These are phyloP conservation scores for Aspergillus tanneri DNA, from an alignment of 2,329 filamentous ascomycete genomes.

Conservation along the genomic window DNA sequence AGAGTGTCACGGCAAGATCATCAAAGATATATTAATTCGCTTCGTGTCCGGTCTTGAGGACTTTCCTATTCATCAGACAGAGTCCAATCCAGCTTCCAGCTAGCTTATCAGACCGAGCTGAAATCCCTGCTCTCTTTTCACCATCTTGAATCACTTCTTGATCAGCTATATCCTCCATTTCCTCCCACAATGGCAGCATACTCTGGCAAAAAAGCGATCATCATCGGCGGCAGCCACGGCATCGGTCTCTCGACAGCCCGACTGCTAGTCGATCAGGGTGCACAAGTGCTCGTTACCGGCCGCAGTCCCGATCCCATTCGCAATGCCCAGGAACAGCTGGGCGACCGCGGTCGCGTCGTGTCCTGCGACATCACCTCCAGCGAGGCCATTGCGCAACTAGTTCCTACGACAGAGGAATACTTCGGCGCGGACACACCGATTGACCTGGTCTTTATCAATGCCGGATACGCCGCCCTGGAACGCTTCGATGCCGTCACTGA, in stretches of 20 bases:
- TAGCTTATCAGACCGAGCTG: too few relatives aligned
- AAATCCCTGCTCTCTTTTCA: too few relatives aligned
- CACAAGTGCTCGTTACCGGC: constrained; percentile 14
- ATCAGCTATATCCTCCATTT: too few relatives aligned
- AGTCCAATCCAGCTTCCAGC: too few relatives aligned
- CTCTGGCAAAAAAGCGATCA: constrained; percentile 7
- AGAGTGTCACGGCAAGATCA: too few relatives aligned
- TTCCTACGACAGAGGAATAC: not conserved
- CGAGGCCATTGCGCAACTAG: not conserved
- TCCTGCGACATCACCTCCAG: constrained; percentile 10
- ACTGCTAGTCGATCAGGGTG: constrained; percentile 7
- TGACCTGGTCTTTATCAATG: constrained; percentile 14
- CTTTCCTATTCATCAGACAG: too few relatives aligned
- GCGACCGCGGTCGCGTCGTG: constrained; percentile 1
- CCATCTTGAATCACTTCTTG: too few relatives aligned
- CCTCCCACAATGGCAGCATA: constrained; percentile 6
- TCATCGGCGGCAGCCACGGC: constrained; percentile 16
- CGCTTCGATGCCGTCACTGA: constrained; percentile 5
- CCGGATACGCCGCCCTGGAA: constrained; percentile 12
- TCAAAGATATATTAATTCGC: too few relatives aligned
- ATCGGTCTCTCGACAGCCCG: constrained; percentile 15
- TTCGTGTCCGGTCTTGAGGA: too few relatives aligned
- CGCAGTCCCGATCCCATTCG: constrained; percentile 10
- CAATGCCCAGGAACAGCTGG: constrained; percentile 3
- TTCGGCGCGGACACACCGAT: constrained; percentile 3